Conservation (phyloP, 2,329 filamentous ascomycete species). For the Exophiala xenobiotica region DNA sequence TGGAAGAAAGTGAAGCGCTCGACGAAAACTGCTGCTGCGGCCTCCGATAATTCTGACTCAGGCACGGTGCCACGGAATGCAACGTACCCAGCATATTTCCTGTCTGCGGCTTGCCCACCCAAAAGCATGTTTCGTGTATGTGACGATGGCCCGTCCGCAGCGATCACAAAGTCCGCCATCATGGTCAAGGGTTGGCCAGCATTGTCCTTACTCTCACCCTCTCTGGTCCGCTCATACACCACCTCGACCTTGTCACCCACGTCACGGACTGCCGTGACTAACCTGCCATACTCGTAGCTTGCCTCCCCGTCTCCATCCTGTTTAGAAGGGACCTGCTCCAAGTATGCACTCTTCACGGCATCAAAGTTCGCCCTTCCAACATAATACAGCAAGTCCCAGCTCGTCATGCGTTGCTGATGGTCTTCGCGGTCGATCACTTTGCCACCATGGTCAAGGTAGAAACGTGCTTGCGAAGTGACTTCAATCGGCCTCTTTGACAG, state of each 20-base stretch:
- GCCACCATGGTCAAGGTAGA: slow-evolving; percentile 20
- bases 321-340: not conserved
- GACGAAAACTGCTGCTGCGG: slow-evolving; percentile 34
- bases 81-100: slow-evolving; percentile 40
- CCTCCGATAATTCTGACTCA: slow-evolving; percentile 32
- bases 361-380: slow-evolving; percentile 49
- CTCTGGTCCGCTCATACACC: slow-evolving; percentile 8
- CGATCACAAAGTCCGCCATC: slow-evolving; percentile 19
- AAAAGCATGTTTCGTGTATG: slow-evolving; percentile 15
- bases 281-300: slow-evolving; percentile 18
- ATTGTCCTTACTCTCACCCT: not conserved
- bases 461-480: slow-evolving; percentile 6
- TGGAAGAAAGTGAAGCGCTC: slow-evolving; percentile 46
- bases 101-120: slow-evolving; percentile 7
- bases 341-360: slow-evolving; percentile 28
- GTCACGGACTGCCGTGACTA: slow-evolving; percentile 12
- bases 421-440: slow-evolving; percentile 17
- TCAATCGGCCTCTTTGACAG: not conserved
- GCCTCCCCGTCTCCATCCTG: slow-evolving; percentile 6
- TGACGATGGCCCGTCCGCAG: slow-evolving; percentile 22
- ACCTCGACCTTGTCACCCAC: slow-evolving; percentile 17
- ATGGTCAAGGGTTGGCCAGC: slow-evolving; percentile 29
- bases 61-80: slow-evolving; percentile 44
- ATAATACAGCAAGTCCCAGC: slow-evolving; percentile 50
- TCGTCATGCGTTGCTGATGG: slow-evolving; percentile 47